Percentiles rank a stretch among this genome's conserved stretches.
Evolutionary conservation across 352 stramenopile species (phyloP).

Genomic region (Globisporangium rhizosaccharum): DNA sequence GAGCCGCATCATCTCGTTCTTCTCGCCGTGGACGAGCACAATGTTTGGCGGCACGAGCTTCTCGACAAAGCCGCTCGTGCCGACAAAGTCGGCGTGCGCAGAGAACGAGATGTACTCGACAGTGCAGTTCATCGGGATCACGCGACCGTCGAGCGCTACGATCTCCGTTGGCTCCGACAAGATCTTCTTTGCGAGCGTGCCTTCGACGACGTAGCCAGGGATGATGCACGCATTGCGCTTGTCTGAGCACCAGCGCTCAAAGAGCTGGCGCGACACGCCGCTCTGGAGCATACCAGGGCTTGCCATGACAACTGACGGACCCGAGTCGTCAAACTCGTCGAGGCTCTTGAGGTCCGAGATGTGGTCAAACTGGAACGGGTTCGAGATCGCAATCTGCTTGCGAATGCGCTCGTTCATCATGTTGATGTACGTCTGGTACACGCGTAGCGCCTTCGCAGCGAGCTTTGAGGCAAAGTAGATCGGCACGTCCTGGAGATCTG

Average conservation of each 20-base stretch:
- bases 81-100: constrained; percentile 96
- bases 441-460: constrained; percentile 92
- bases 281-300: constrained; percentile 98
- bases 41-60: constrained; percentile 91
- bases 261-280: constrained; percentile 96
- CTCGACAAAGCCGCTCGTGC: constrained; percentile 95
- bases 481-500: constrained; percentile 93
- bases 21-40: constrained; percentile 96
- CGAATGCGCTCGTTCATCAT: constrained; percentile 99
- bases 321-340: constrained; percentile 96
- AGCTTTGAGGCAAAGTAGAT: constrained; percentile 99
- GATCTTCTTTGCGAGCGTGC: constrained; percentile 97
- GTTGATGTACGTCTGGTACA: constrained; percentile 99
- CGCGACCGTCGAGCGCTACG: constrained; percentile 89
- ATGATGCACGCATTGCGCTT: constrained; percentile 99
- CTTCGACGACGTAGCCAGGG: constrained; percentile 98
- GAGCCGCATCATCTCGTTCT: constrained; percentile 96
- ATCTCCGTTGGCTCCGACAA: constrained; percentile 95
- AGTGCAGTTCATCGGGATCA: constrained; percentile 92
- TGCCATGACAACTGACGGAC: constrained; percentile 98
- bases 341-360: constrained; percentile 97
- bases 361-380: constrained; percentile 97
- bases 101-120: constrained; percentile 98
- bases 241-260: constrained; percentile 97
- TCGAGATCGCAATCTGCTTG: constrained; percentile 96